phyloP scores from a whole-genome alignment of 768 basidiomycete genomes.

The Peribolospora kevripleyi region DNA sequence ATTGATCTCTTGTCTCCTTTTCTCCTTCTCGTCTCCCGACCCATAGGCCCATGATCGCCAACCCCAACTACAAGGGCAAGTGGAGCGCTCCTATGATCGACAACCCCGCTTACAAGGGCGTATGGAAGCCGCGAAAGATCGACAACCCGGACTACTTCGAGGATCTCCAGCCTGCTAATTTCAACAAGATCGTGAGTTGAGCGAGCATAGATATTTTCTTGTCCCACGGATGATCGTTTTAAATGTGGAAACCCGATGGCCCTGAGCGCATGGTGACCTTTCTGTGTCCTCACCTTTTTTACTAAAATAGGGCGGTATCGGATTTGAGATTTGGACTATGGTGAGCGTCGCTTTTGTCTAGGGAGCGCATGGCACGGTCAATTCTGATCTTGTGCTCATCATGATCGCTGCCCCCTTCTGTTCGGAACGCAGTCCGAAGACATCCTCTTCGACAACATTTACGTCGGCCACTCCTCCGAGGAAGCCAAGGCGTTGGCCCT shows the following conservation, averaged over 20 bases:
- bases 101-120: slow-evolving; percentile 93
- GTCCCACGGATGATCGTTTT: too few relatives aligned
- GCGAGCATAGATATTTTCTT: too few relatives aligned
- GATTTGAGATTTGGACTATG: slow-evolving; percentile 98
- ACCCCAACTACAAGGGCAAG: slow-evolving; percentile 90
- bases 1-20: neutral
- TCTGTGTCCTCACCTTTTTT: neutral
- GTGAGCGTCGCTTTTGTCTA: slow-evolving; percentile 26
- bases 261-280: too few relatives aligned
- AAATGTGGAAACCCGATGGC: too few relatives aligned
- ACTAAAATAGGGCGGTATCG: slow-evolving; percentile 8
- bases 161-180: slow-evolving; percentile 55
- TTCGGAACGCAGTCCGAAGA: slow-evolving; percentile 27
- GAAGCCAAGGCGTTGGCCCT: slow-evolving; percentile 61
- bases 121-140: slow-evolving; percentile 79
- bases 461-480: slow-evolving; percentile 64
- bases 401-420: neutral
- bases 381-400: slow-evolving; percentile 10
- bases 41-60: slow-evolving; percentile 53
- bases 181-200: slow-evolving; percentile 53
- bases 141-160: slow-evolving; percentile 43
- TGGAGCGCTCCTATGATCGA: slow-evolving; percentile 87
- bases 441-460: slow-evolving; percentile 81
- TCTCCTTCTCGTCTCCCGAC: neutral
- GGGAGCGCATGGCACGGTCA: too few relatives aligned